Evolutionary conservation across 768 basidiomycete species (phyloP).

Genomic region (Leccinum subtestaceum): DNA sequence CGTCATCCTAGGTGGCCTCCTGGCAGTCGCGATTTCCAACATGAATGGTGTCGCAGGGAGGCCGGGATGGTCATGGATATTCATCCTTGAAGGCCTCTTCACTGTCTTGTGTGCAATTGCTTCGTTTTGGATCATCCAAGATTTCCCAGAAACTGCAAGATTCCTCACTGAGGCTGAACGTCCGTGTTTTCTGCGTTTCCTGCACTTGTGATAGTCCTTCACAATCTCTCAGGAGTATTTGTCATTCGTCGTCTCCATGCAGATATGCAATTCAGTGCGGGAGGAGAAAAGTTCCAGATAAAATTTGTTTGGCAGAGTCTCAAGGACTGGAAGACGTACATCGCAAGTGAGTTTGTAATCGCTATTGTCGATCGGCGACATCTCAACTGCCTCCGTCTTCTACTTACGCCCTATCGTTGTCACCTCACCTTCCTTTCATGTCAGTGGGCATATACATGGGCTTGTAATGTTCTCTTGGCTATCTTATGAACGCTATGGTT

Average conservation of each 20-base stretch:
- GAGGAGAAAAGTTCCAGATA: conserved; percentile 51
- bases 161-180: conserved; percentile 67
- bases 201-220: background rate
- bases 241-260: conserved; percentile 62
- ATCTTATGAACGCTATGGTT: background rate
- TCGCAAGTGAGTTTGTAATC: conserved; percentile 49
- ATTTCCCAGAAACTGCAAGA: conserved; percentile 73
- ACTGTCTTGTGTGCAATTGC: conserved; percentile 57
- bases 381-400: background rate
- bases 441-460: conserved; percentile 72
- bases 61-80: conserved; percentile 69
- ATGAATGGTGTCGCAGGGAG: conserved; percentile 68
- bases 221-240: conserved; percentile 46
- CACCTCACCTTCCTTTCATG: background rate
- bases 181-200: conserved; percentile 24
- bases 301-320: conserved; percentile 60
- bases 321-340: conserved; percentile 70
- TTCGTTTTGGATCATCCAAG: conserved; percentile 73
- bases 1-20: conserved; percentile 47
- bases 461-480: conserved; percentile 42
- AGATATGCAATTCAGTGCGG: conserved; percentile 66
- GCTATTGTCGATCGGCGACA: conserved; percentile 2
- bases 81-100: conserved; percentile 70
- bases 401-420: background rate
- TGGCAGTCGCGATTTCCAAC: conserved; percentile 65